These are phyloP conservation scores for Myxozyma kluyveri DNA, from an alignment of 805 yeast species.

Conservation along the genomic window DNA sequence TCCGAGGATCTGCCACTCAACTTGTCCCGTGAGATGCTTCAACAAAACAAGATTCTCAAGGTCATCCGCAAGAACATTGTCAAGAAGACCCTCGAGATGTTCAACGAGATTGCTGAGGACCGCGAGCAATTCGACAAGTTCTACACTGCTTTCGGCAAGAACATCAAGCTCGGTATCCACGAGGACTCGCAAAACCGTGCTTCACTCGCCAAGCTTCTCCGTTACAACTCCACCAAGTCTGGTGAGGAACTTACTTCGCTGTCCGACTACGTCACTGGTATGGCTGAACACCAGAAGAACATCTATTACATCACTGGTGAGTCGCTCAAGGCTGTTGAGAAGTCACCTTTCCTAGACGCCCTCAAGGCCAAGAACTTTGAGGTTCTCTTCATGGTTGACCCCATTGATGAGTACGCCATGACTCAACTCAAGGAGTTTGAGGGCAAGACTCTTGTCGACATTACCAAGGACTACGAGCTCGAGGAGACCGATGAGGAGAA, in stretches of 20 bases:
- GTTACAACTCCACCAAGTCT: constrained; percentile 96
- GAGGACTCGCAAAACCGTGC: constrained; percentile 98
- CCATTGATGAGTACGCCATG: constrained; percentile 99
- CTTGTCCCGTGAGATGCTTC: constrained; percentile 99
- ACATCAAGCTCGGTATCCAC: constrained; percentile 97
- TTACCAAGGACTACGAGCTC: constrained; percentile 98
- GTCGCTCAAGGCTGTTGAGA: constrained; percentile 93
- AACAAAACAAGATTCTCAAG: constrained; percentile 99
- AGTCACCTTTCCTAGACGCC: constrained; percentile 98
- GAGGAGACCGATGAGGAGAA: constrained; percentile 97
- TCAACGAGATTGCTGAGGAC: constrained; percentile 99
- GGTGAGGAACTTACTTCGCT: constrained; percentile 90
- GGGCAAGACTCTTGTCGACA: constrained; percentile 98
- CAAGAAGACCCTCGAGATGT: constrained; percentile 96
- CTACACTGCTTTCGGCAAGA: constrained; percentile 97
- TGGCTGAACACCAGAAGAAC: constrained; percentile 99
- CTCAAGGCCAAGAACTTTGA: constrained; percentile 98
- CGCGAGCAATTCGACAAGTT: constrained; percentile 97
- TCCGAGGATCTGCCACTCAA: constrained; percentile 99
- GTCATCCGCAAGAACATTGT: constrained; percentile 98
- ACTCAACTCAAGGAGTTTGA: constrained; percentile 99
- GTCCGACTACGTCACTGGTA: constrained; percentile 96
- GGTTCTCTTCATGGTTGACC: constrained; percentile 96
- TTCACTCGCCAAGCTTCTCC: constrained; percentile 90
- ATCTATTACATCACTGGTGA: constrained; percentile 99